Evolutionary conservation across 441 rosid genomes (phyloP), one percentile per base, ranked within the genome.

Genomic region (Raphanus hybrid): DNA sequence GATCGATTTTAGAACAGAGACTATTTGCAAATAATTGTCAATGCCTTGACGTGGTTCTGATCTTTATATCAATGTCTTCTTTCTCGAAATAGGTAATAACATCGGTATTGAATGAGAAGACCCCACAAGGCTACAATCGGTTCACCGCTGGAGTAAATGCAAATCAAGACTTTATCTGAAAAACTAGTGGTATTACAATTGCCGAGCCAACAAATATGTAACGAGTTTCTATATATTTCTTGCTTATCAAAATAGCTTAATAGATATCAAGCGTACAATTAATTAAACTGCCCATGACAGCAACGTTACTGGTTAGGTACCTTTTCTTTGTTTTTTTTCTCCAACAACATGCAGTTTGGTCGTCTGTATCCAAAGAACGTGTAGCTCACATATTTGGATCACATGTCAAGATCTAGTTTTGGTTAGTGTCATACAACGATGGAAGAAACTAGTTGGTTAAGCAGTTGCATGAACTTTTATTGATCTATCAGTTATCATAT

Each of bases 131-230:
- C 61, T 48, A 34, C 72, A 23, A 65, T 60, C 69, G 4, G 57
- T 65, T 77, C 23, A 34, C 73, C 73, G 76, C 20, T 77, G 73
- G 67, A 71, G 55, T 71, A 20, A 70, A 64, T 70, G 71, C 75
- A 70, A 69, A 52, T 15, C 43, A 6, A 23, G 4, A 9, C 41
- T 27, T 1, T 8, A 12, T 2, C 37, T 67, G 35, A 74, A 75
- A 67, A 67, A 15, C 23, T 14, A 5, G 57, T 50, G 26, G 45
- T n/a, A 54, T 45, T 35, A 23, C 3, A 15, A 69, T 20, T 8
- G 4, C 3, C 14, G 64, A 70, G 37, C 12, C 64, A 62, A 69
- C 10, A 64, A 70, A 41, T 15, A 63, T 12, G 50, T 63, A 63
- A 63, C 16, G 54, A 75, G 39, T 37, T 70, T 63, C 32, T 52